Percentiles rank a stretch among this genome's conserved stretches.
These are phyloP conservation scores for Bryopsis sp. DNA, from an alignment of 139 green algal species.

Conservation along the genomic window DNA sequence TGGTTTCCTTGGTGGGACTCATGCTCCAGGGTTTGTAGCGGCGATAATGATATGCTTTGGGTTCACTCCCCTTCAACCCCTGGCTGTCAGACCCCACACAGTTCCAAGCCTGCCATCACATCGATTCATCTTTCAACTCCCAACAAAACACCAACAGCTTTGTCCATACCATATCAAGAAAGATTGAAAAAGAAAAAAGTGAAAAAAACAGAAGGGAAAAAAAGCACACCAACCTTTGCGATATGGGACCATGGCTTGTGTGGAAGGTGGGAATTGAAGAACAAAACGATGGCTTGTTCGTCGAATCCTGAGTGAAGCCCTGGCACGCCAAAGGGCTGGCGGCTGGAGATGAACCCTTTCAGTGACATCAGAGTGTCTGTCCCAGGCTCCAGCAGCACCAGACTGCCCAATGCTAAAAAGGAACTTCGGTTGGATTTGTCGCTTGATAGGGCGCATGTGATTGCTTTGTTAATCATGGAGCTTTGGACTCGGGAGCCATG, in stretches of 20 bases:
- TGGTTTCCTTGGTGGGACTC: no score
- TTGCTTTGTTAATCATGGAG: constrained; percentile 9
- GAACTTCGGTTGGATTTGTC: background rate
- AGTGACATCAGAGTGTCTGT: background rate
- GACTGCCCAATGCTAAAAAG: background rate
- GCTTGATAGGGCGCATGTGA: background rate
- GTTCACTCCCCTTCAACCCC: background rate
- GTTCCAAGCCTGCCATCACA: constrained; percentile 11
- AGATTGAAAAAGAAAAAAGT: no score
- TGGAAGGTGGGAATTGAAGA: constrained; percentile 5
- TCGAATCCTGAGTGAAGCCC: constrained; percentile 14
- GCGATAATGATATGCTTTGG: constrained; percentile 12
- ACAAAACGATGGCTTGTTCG: constrained; percentile 14
- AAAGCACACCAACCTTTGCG: background rate
- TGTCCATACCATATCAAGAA: no score
- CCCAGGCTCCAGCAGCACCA: constrained; percentile 12
- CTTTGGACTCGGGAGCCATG: background rate
- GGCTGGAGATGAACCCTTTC: background rate
- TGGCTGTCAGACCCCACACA: no score
- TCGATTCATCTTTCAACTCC: background rate
- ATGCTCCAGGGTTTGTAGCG: constrained; percentile 6
- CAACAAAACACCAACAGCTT: background rate
- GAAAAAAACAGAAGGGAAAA: background rate
- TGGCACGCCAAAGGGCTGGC: constrained; percentile 11
- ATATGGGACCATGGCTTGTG: constrained; percentile 4